These are phyloP conservation scores for Populus trichocarpa DNA, from an alignment of 441 rosid genomes.

Conservation along the genomic window DNA sequence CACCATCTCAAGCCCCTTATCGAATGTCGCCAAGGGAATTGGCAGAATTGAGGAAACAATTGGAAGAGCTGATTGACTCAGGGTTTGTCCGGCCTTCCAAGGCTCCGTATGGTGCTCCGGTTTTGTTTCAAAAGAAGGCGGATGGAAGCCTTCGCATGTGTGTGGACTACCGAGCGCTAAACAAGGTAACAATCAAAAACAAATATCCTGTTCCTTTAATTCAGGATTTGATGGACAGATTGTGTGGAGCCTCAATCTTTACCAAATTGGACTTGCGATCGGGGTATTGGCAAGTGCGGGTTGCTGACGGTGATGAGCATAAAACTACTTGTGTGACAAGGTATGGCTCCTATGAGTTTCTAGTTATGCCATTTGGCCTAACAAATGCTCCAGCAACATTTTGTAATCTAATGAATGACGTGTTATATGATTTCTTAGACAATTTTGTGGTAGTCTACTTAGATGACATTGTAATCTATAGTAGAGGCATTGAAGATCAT, in stretches of 20 bases:
- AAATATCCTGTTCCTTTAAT: background rate
- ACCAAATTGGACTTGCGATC: too few species aligned
- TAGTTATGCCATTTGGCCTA: background rate
- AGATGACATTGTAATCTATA: background rate
- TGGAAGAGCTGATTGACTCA: too few species aligned
- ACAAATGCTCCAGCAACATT: background rate
- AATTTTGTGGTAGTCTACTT: background rate
- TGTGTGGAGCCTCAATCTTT: too few species aligned
- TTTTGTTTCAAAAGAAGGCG: background rate
- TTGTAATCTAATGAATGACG: background rate
- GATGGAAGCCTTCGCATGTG: background rate
- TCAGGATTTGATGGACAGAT: too few species aligned
- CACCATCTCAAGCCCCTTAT: too few species aligned
- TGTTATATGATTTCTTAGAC: background rate
- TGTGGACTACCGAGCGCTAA: background rate
- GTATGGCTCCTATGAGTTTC: background rate
- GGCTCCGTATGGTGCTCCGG: too few species aligned
- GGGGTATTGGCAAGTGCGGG: too few species aligned
- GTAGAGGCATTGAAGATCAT: background rate
- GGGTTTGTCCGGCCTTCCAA: too few species aligned
- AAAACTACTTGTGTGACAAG: conserved; percentile 5
- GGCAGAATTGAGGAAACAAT: too few species aligned
- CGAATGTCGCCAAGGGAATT: too few species aligned
- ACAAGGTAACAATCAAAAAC: conserved; percentile 9
- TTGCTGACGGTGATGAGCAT: background rate